Conservation (phyloP, 2,329 filamentous ascomycete species). For the Calcarisporium arbuscula region DNA sequence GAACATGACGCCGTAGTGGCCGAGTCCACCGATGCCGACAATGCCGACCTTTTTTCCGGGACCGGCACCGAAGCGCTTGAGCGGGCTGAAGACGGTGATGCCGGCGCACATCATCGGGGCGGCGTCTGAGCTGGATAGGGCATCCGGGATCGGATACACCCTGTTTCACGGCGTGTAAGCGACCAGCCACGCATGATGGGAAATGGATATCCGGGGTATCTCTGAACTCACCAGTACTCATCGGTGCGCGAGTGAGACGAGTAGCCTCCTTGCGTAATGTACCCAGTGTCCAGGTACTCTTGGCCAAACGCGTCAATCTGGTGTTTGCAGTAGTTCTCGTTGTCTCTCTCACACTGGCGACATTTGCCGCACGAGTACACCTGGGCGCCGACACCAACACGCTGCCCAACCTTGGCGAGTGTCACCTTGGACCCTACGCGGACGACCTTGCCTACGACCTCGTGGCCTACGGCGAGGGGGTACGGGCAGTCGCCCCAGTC, state of each 20-base stretch:
- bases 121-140: slow-evolving; percentile 53
- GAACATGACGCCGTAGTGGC: slow-evolving; percentile 65
- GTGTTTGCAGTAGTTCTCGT: slow-evolving; percentile 33
- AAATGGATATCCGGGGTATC: slow-evolving; percentile 53
- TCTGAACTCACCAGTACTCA: slow-evolving; percentile 47
- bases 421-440: slow-evolving; percentile 51
- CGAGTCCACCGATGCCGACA: slow-evolving; percentile 66
- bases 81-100: slow-evolving; percentile 71
- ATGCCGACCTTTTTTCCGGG: slow-evolving; percentile 75
- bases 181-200: slow-evolving; percentile 48
- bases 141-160: slow-evolving; percentile 70
- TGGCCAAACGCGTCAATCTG: slow-evolving; percentile 43
- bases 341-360: slow-evolving; percentile 31
- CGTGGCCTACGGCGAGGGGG: slow-evolving; percentile 63
- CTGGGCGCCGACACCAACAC: slow-evolving; percentile 55
- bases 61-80: slow-evolving; percentile 68
- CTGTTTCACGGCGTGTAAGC: slow-evolving; percentile 20
- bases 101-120: slow-evolving; percentile 84
- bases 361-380: slow-evolving; percentile 44
- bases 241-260: slow-evolving; percentile 28
- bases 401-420: slow-evolving; percentile 48
- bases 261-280: slow-evolving; percentile 54
- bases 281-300: slow-evolving; percentile 43
- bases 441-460: slow-evolving; percentile 64
- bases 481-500: slow-evolving; percentile 60